Evolutionary conservation across 2,329 filamentous ascomycete genomes (phyloP), one percentile per base, ranked within the genome.

Genomic region (Lasiodiplodia gonubiensis): DNA sequence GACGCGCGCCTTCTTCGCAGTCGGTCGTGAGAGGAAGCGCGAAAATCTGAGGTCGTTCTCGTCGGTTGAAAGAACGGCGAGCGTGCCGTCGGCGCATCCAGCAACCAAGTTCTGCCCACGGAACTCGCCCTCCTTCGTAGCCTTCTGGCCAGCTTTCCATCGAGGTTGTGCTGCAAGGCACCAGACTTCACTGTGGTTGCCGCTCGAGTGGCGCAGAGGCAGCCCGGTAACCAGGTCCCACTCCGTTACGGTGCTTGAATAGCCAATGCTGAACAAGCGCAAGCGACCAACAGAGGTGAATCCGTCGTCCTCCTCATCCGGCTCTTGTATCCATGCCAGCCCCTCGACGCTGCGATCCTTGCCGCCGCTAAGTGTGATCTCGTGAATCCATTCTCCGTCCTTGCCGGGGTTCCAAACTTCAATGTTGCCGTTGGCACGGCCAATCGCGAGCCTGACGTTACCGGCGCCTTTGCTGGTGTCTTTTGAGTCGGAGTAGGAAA

Each of bases 121-220:
- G 21, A 64, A 73, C 63, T 69, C 71, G 16, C 61, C 67, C 42
- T 69, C 70, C 51, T 71, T 71, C 27, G 53, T 37, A 18, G 61
- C 68, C 51, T 68, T 67, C 52, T 35, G 49, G 7, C 53, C 53
- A 14, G 77, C 68, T 68, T 82, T 80, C 77, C 80, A 81, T 70
- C 84, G 83, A 3, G 94, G 95, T 80, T 97, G 94, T 16, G 90
- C 92, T 68, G 92, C 92, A 74, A 99, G 87, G 80, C 94, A 98
- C 95, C 95, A 99, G 69, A 98, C 94, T 75, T 97, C 94, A 71
- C 93, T 94, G 79, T 97, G 93, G 79, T 96, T 96, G 54, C 94
- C 95, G 74, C 92, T 93, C 21, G 92, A 93, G 78, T 96, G 91
- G 68, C 91, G 88, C 80, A 90, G 87, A 12, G 93, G 92, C 67